A percentile compares a stretch with the other conserved stretches of the same genome.
phyloP scores from a whole-genome alignment of 2,329 filamentous ascomycete genomes.

The Colletotrichum sp. region DNA sequence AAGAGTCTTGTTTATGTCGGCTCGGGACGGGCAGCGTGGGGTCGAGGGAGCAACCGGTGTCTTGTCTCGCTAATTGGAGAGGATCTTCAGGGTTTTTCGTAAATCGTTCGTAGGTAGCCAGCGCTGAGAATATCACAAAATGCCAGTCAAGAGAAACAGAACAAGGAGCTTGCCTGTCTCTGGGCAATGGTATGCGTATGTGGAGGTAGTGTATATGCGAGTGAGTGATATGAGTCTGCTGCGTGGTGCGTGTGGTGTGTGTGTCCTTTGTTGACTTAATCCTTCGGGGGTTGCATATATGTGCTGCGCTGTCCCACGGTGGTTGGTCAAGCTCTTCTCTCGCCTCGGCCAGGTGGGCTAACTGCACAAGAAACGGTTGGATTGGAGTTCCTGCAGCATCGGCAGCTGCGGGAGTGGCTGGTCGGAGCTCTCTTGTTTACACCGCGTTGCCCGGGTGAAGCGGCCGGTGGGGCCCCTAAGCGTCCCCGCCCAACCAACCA shows the following conservation, averaged over 20 bases:
- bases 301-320: slow-evolving; percentile 20
- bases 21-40: slow-evolving; percentile 10
- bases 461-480: neutral
- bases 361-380: neutral
- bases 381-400: slow-evolving; percentile 11
- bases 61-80: neutral
- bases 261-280: slow-evolving; percentile 1
- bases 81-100: neutral
- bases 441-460: slow-evolving; percentile 6
- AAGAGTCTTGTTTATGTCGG: slow-evolving; percentile 9
- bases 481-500: slow-evolving; percentile 6
- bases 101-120: neutral
- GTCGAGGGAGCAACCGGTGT: slow-evolving; percentile 15
- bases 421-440: slow-evolving; percentile 13
- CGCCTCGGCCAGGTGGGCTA: neutral
- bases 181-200: neutral
- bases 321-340: slow-evolving; percentile 7
- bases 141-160: neutral
- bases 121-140: neutral
- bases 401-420: slow-evolving; percentile 19
- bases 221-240: neutral
- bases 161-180: neutral
- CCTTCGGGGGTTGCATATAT: slow-evolving; percentile 4
- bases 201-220: neutral
- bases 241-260: neutral